These are phyloP conservation scores for Penstemon davidsonii DNA, from an alignment of 257 asterid genomes.

Conservation along the genomic window DNA sequence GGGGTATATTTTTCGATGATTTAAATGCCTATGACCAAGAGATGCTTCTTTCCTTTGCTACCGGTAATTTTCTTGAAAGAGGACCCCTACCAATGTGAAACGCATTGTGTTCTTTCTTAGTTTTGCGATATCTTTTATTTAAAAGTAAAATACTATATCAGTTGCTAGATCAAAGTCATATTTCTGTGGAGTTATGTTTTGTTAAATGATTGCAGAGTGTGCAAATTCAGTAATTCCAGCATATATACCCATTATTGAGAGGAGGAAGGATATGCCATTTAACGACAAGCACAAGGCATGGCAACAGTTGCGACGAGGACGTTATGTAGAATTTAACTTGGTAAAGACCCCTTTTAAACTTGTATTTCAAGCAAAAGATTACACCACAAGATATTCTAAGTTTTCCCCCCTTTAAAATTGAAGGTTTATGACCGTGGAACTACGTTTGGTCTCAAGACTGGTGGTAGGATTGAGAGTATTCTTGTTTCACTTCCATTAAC, in stretches of 20 bases:
- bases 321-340: slow-evolving; percentile 95
- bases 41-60: slow-evolving; percentile 94
- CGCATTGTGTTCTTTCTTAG: too few species aligned
- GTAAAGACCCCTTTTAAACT: slow-evolving; percentile 37
- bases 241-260: slow-evolving; percentile 79
- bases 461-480: slow-evolving; percentile 98
- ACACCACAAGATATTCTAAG: slow-evolving; percentile 20
- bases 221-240: slow-evolving; percentile 95
- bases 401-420: slow-evolving; percentile 14
- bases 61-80: slow-evolving; percentile 57
- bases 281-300: slow-evolving; percentile 76
- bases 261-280: slow-evolving; percentile 80
- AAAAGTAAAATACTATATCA: neutral
- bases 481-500: slow-evolving; percentile 95
- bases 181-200: slow-evolving; percentile 1
- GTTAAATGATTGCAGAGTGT: slow-evolving; percentile 68
- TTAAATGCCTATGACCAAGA: slow-evolving; percentile 87
- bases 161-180: slow-evolving; percentile 8
- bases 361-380: neutral
- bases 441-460: slow-evolving; percentile 97
- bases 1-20: slow-evolving; percentile 98
- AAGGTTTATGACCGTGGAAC: slow-evolving; percentile 99
- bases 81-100: neutral
- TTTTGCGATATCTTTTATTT: too few species aligned
- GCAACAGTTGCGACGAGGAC: slow-evolving; percentile 97